Base-by-base conservation (phyloP, 371 early-diverging fungal genomes). In the Apophysomyces sp. region DNA sequence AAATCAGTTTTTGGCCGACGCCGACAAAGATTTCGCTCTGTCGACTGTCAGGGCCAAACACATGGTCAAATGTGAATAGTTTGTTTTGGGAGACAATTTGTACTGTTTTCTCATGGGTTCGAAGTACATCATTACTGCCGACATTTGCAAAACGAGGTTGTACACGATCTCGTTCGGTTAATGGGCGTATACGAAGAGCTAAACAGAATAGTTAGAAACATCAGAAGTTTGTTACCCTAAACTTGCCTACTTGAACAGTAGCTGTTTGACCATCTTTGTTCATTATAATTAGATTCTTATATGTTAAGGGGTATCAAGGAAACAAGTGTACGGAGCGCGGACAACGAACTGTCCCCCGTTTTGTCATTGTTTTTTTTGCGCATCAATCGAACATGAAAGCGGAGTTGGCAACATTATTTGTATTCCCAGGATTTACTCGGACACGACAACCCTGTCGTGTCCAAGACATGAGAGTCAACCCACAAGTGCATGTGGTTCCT, bases 51-150 rank as follows among this genome's bases (percentile, higher is more conserved):
- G 72, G 60, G 1, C 78, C 74, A 68, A 80, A 80, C 0, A 80
- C 78, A 73, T 77, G 72, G 57, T 80, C 81, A 59, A 74, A 80
- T 3, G 76, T 77, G 58, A 80, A 80, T 7, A 70, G 56, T 56
- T 77, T 77, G 57, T 72, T 73, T 41, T 75, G 76, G 12, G 81
- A 64, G 15, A 77, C 69, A 27, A 80, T 69, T 37, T 76, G 72
- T 9, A 80, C 71, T 11, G 76, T 73, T 13, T 74, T 74, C 15
- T 76, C 78, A 36, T 70, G 69, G 9, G 72, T 63, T 58, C 66
- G 66, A 24, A 80, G 60, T 9, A 71, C 67, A 61, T 80, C 77
- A 30, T 69, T 63, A 30, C 58, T 66, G 28, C 58, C 41, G 24
- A 66, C 54, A 55, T 73, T 69, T 13, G 73, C 73, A 67, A 68